Conservation (phyloP, 1,284 basidiomycete species). For the Termitomyces sp. region DNA sequence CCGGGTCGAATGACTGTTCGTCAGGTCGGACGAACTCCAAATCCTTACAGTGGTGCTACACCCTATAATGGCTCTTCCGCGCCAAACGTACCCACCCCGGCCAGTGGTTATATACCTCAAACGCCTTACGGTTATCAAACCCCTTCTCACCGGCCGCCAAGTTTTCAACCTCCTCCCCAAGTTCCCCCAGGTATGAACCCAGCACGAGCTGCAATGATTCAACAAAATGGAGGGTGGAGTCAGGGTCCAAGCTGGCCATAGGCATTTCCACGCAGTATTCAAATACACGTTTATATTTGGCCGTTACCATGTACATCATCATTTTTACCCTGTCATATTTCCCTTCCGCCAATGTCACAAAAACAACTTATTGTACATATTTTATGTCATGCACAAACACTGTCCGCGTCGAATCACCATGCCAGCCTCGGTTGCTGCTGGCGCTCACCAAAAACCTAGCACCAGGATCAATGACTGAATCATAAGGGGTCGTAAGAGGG, state of each 20-base stretch:
- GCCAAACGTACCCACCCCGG: constrained; percentile 4
- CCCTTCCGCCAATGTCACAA: no score
- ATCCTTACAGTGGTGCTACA: constrained; percentile 59
- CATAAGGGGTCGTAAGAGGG: constrained; percentile 8
- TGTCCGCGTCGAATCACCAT: constrained; percentile 83
- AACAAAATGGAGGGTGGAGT: constrained; percentile 37
- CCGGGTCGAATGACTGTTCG: constrained; percentile 73
- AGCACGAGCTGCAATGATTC: constrained; percentile 57
- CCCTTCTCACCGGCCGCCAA: constrained; percentile 46
- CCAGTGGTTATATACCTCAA: constrained; percentile 25
- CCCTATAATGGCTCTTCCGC: constrained; percentile 28
- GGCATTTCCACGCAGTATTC: constrained; percentile 2
- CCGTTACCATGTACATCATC: constrained; percentile 12
- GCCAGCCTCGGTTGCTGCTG: constrained; percentile 94
- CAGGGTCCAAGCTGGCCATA: constrained; percentile 21
- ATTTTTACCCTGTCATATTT: constrained; percentile 7
- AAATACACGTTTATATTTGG: neutral
- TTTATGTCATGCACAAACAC: constrained; percentile 90
- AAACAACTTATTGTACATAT: constrained; percentile 27
- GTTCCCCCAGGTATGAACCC: constrained; percentile 59
- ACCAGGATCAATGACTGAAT: constrained; percentile 81
- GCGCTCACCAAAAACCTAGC: constrained; percentile 85
- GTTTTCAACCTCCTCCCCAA: constrained; percentile 37
- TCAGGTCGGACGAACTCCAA: constrained; percentile 66
- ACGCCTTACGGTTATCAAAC: constrained; percentile 60